Evolutionary conservation across 2,329 filamentous ascomycete species (phyloP), one percentile per base, ranked within the genome.

Genomic region (Fusarium sp.): DNA sequence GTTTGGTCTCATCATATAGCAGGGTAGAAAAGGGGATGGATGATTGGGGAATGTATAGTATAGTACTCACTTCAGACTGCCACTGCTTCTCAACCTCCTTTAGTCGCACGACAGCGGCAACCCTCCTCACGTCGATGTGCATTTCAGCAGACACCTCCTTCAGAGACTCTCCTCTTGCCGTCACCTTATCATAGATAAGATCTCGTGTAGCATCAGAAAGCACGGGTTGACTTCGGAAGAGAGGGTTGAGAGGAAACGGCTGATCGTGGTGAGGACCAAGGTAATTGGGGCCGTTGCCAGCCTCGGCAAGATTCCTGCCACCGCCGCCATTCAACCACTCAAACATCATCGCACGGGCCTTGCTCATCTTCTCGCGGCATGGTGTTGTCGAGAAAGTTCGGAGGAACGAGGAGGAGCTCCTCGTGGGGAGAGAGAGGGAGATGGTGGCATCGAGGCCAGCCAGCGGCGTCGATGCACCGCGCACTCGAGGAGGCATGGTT

Each of bases 51-150:
- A n/a, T n/a, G n/a, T n/a, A 31, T 9, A 17, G 39, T 25, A 31
- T 9, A 17, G 39, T 57, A 76, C 92, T 85, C 86, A 97, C 94
- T 84, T 94, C 84, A 72, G 83, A 78, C 66, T 85, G 77, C 92
- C 90, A 94, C 69, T 90, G 83, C 81, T 91, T 93, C 82, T 97
- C 93, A 69, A 97, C 84, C 78, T 93, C 89, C 82, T 95, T 95
- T 74, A 97, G 82, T 73, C 94, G 84, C 60, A 97, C 91, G 20
- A 97, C 91, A 21, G 94, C 94, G 27, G 90, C 94, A 18, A 97
- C 91, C 72, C 94, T 87, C 74, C 92, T 88, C 79, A 97, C 90
- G 74, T 96, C 93, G 23, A 97, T 87, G 27, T 89, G 88, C 71
- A 92, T 86, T 74, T 93, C 87, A 2, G 91, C 90, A 75, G 92